A percentile compares a stretch with the other conserved stretches of the same genome.
Evolutionary conservation across 2,329 filamentous ascomycete genomes (phyloP).

Genomic region (Verticillium nonalfalfae): DNA sequence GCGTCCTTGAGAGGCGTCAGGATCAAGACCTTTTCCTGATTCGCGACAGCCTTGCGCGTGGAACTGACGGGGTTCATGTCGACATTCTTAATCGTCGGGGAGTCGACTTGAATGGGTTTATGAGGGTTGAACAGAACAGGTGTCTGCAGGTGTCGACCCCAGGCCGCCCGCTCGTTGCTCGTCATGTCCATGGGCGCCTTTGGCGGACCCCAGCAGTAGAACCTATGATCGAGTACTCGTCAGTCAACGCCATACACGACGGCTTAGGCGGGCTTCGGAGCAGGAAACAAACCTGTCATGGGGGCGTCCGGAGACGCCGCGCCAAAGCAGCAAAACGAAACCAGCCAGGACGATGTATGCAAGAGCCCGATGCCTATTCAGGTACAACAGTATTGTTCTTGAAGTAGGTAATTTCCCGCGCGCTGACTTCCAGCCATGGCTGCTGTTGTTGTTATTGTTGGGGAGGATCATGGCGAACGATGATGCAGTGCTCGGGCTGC

Average conservation of each 20-base stretch:
- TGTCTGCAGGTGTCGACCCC: slow-evolving; percentile 83
- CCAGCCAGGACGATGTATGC: slow-evolving; percentile 65
- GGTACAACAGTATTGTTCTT: slow-evolving; percentile 61
- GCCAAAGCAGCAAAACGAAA: slow-evolving; percentile 78
- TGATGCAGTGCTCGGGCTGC: background rate
- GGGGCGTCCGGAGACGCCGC: slow-evolving; percentile 72
- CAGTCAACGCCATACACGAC: background rate
- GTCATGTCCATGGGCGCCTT: slow-evolving; percentile 97
- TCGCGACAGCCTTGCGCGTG: slow-evolving; percentile 68
- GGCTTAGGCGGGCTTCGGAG: no score
- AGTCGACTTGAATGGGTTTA: slow-evolving; percentile 77
- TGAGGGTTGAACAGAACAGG: slow-evolving; percentile 97
- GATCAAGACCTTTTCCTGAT: slow-evolving; percentile 84
- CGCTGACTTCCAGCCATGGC: slow-evolving; percentile 83
- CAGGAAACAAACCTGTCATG: slow-evolving; percentile 65
- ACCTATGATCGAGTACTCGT: slow-evolving; percentile 46
- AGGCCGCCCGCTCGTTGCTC: slow-evolving; percentile 81
- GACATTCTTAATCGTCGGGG: slow-evolving; percentile 68
- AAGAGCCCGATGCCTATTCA: slow-evolving; percentile 74
- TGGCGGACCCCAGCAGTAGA: slow-evolving; percentile 93
- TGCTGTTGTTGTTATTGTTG: slow-evolving; percentile 63
- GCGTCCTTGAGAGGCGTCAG: slow-evolving; percentile 92
- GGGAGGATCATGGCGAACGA: slow-evolving; percentile 68
- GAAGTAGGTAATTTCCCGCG: slow-evolving; percentile 73
- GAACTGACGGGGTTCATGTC: slow-evolving; percentile 82